A percentile compares a stretch with the other conserved stretches of the same genome.
phyloP scores from a whole-genome alignment of 1,284 basidiomycete species.

The Malassezia sympodialis region DNA sequence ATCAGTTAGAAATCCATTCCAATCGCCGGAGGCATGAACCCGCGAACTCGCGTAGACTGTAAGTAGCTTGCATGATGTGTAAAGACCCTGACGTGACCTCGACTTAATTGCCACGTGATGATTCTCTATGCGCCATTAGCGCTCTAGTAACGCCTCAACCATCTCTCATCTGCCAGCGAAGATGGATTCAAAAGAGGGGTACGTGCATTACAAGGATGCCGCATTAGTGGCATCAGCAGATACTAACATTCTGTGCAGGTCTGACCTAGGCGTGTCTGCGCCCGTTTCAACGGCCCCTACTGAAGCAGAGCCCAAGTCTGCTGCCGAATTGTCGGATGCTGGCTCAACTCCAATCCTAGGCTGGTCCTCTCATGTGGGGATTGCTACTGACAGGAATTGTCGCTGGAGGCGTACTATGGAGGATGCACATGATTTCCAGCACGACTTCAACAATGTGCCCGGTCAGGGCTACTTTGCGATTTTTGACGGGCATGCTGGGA shows the following conservation, averaged over 20 bases:
- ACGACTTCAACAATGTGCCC: slow-evolving; percentile 77
- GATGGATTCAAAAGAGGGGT: neutral
- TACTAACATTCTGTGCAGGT: neutral
- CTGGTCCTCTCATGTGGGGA: slow-evolving; percentile 58
- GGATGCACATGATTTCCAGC: slow-evolving; percentile 88
- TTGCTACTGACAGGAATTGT: slow-evolving; percentile 72
- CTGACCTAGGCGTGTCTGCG: neutral
- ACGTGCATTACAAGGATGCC: neutral
- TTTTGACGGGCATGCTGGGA: slow-evolving; percentile 97
- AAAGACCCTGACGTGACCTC: neutral
- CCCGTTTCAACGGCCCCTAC: neutral
- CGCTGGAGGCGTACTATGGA: slow-evolving; percentile 90
- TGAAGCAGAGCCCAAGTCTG: neutral
- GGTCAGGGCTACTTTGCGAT: slow-evolving; percentile 97
- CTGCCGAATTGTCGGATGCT: neutral
- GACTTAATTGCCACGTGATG: neutral
- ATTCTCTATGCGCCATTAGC: neutral
- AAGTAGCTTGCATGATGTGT: neutral
- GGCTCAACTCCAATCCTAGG: neutral
- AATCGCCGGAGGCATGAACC: neutral
- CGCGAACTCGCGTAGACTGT: neutral
- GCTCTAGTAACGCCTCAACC: neutral
- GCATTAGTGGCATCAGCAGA: neutral
- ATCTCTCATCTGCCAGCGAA: neutral
- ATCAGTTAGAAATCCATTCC: neutral